Evolutionary conservation across 805 yeast species (phyloP), one percentile per base, ranked within the genome.

Genomic region (Gaillardinia entomophila): DNA sequence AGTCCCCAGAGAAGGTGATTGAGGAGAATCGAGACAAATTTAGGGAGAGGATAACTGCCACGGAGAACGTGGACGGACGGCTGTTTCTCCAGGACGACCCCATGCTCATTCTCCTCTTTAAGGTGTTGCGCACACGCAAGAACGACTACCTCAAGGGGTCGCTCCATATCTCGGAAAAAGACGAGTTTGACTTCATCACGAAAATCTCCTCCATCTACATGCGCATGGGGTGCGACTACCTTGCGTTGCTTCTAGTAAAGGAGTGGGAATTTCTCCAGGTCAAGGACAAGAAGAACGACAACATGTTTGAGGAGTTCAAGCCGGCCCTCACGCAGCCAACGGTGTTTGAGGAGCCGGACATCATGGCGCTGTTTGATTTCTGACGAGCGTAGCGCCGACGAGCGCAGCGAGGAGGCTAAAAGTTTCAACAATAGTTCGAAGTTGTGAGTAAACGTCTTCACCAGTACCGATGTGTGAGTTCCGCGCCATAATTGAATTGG

Each of bases 161-260:
- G 0, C 45, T 67, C 4, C 62, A 66, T 6, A 54, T 75, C 7
- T 57, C 57, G 18, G 59, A 66, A 1, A 37, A 40, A 3, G 57
- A 56, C 26, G 97, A 90, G 46, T 75, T 73, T 35, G 62, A 68
- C 4, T 79, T 81, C 46, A 70, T 88, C 12, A 47, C 74, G 10
- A 74, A 78, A 40, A 81, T 80, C 6, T 69, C 83, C 6, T 62
- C 71, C 24, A 80, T 87, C 39, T 84, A 87, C 48, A 68, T 76
- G 12, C 66, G 94, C 36, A 86, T 89, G 96, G 97, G 97, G 0
- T 89, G 97, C 58, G 95, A 89, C 46, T 74, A 78, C 38, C 54
- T 90, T 26, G 78, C 88, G 0, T 49, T 84, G 16, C 69, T 76
- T 32, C 53, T 88, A 28, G 62, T 82, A 2, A 66, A 64, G 30